Base-by-base conservation (phyloP, 2,329 filamentous ascomycete species). In the Ophiosphaerella herpotricha region DNA sequence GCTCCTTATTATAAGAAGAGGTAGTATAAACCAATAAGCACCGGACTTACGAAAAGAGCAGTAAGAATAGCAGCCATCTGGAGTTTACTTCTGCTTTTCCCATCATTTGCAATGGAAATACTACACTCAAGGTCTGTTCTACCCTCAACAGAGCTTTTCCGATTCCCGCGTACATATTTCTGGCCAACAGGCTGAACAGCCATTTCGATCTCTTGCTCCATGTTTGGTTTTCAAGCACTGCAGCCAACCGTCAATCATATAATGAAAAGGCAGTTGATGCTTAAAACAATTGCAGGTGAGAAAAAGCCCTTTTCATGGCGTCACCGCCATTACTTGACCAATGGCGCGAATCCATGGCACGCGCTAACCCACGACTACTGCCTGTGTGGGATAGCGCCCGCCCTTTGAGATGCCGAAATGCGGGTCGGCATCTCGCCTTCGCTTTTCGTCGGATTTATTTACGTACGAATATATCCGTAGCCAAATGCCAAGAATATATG, bases 41-140 rank as follows among this genome's bases (percentile, higher is more conserved):
- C 8, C 24, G 26, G 31, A 65, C 67, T 11, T 65, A 71, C 68
- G 48, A 71, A 71, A 21, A 72, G 59, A 12, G 69, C 69, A 7
- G 58, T 57, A 2, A 71, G 24, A 46, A 72, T 71, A 18, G 66
- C 63, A 34, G 52, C 45, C 42, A 71, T 48, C 9, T 62, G 61
- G 16, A 64, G 52, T 34, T 54, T 68, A 33, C 66, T 64, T 29
- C 68, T 62, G 23, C 48, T 49, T 21, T 40, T 60, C 3, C 21
- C 56, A 43, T 60, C 53, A 14, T 37, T 48, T 14, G 31, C 53
- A 37, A 51, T 24, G 8, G 44, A 46, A 32, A 50, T 35, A 11
- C 43, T 44, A 7, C 43, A 39, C 39, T 54, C 43, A n/a, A 48
- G 2, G 2, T 47, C 50, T 2, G 37, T 26, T 34, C 41, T 36